Base-by-base conservation (phyloP, 176 grass and related monocot species). In the Phyllostachys edulis region DNA sequence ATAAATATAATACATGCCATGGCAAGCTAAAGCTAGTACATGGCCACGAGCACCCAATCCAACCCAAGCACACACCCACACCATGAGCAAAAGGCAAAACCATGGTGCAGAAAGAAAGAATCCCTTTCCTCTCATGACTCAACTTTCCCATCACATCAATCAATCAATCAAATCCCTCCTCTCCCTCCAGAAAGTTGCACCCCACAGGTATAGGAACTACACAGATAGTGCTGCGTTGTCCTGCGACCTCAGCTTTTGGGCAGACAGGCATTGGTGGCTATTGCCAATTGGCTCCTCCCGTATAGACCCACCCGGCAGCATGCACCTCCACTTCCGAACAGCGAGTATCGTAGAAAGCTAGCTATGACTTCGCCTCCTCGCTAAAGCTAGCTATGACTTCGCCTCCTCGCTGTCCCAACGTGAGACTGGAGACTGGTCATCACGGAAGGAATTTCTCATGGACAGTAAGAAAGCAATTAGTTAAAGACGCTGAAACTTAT, bases 121-220 rank as follows among this genome's bases (percentile, higher is more conserved):
- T 64, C 72, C 63, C 77, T 70, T 75, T 63, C 42, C 36, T 64
- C 56, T 39, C 67, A 62, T 6, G 57, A 78, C 36, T 37, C 66
- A 78, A 66, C 88, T 86, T 86, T 90, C 46, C 78, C 73, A 71
- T 90, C 84, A 24, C 83, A 66, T 77, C 83, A 57, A 63, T 81
- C 69, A 11, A 66, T 77, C 83, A 57, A 63, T 81, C 69, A 11
- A 55, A 18, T 60, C n/a, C 6, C 16, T 29, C 49, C 27, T 26
- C 37, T 67, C 17, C 9, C 63, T 71, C 36, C 77, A 71, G 77
- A 86, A 90, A 39, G 8, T 76, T 57, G 15, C 42, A 63, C 54
- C 77, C 69, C 32, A 34, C 32, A 60, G 17, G 71, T 62, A 10
- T 40, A 73, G 75, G 87, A 73, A 50, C 75, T 79, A 51, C 27